phyloP scores from a whole-genome alignment of 148 eudicot genomes.

The Rhododendron mucronatum region DNA sequence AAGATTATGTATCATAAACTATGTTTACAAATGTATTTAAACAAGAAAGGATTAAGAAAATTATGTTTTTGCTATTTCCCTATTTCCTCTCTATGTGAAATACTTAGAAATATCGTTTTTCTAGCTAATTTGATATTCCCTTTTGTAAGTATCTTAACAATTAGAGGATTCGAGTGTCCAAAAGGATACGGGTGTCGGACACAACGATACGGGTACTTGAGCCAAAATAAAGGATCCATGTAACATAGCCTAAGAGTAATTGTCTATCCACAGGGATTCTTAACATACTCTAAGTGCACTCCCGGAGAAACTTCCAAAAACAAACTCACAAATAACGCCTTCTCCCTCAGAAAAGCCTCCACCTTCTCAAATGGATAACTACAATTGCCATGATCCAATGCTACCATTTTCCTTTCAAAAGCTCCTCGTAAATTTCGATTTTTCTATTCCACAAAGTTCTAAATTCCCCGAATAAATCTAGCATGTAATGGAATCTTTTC shows the following conservation, averaged over 20 bases:
- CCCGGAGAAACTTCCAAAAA: neutral
- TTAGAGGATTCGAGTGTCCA: too few relatives aligned
- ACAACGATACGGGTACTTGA: too few relatives aligned
- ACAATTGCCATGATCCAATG: neutral
- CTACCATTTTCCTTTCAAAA: neutral
- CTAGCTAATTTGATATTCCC: too few relatives aligned
- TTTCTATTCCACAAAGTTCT: neutral
- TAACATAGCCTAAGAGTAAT: neutral
- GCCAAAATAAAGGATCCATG: too few relatives aligned
- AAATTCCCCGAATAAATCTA: neutral
- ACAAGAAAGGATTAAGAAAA: too few relatives aligned
- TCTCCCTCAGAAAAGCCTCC: neutral
- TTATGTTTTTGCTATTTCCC: too few relatives aligned
- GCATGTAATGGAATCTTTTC: neutral
- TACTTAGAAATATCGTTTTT: too few relatives aligned
- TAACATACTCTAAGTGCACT: neutral
- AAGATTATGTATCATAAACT: too few relatives aligned
- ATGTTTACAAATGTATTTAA: too few relatives aligned
- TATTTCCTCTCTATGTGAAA: too few relatives aligned
- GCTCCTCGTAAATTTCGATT: neutral
- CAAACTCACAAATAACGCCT: neutral
- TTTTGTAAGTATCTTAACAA: too few relatives aligned
- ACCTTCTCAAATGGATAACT: neutral
- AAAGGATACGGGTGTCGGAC: too few relatives aligned
- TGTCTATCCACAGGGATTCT: neutral